Base-by-base conservation (phyloP, 495 filamentous ascomycete species). In the Elaphomyces granulatus region DNA sequence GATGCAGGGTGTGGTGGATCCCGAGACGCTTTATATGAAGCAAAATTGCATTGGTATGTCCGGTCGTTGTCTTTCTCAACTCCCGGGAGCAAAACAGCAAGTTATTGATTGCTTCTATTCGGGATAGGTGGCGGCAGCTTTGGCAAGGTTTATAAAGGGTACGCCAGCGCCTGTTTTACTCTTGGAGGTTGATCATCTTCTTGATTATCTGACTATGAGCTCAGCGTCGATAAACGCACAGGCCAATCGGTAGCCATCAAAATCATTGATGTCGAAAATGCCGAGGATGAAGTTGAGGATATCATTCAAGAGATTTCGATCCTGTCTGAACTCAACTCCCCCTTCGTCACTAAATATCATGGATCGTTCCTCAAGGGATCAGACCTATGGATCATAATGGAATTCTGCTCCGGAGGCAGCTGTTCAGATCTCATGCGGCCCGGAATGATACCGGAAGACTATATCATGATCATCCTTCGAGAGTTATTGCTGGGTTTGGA, bases 271-370 rank as follows among this genome's bases (percentile, higher is more conserved):
- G 87, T 99, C 46, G 90, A 99, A 59, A 90, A 85, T 56, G 90
- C 87, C 52, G 90, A 95, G 60, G 90, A 99, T 51, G 90, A 99
- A 56, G 90, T 99, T 35, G 85, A 93, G 58, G 90, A 99, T 59
- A 96, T 99, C 51, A 94, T 96, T 51, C 85, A 94, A 51, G 90
- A 99, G 58, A 96, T 99, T 47, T 80, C 85, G 21, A 94, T 99
- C 46, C 67, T 99, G 36, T 92, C 88, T 9, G 90, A 88, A 60
- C 77, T 95, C 37, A 80, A 86, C 53, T 94, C 87, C 18, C 83
- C 83, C 7, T 88, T 88, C 53, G 90, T 99, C 41, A 99, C 90
- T 10, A 83, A 90, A 56, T 99, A 99, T 61, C 81, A 90, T 62
- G 87, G 88, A 23, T 95, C 87, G 26, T 99, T 85, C 56, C 75